Percentiles rank a stretch among this genome's conserved stretches.
Evolutionary conservation across 2,329 filamentous ascomycete genomes (phyloP).

Genomic region (Penicillium brevicompactum): DNA sequence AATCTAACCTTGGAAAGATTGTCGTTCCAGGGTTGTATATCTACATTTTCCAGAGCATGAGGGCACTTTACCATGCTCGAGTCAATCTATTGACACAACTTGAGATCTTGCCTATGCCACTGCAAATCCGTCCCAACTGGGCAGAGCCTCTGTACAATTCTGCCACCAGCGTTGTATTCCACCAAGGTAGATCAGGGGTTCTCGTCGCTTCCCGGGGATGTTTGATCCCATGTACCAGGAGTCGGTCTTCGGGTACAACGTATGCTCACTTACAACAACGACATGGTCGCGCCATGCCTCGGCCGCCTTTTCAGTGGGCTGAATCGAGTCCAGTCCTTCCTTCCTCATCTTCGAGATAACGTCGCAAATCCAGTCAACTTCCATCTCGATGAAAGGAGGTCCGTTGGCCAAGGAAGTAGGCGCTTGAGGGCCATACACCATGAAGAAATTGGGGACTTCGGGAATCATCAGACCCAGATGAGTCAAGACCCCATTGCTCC

Average conservation of each 20-base stretch:
- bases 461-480: constrained; percentile 42
- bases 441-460: constrained; percentile 49
- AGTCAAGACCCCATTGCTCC: constrained; percentile 31
- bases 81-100: background rate
- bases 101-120: background rate
- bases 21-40: no score
- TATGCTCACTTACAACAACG: constrained; percentile 44
- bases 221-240: constrained; percentile 60
- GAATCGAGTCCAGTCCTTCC: background rate
- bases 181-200: constrained; percentile 46
- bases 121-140: background rate
- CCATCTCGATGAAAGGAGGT: constrained; percentile 51
- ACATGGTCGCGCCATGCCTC: constrained; percentile 10
- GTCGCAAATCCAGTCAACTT: constrained; percentile 46
- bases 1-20: background rate
- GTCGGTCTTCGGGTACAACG: constrained; percentile 47
- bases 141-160: constrained; percentile 12
- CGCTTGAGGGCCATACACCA: constrained; percentile 54
- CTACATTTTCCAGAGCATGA: no score
- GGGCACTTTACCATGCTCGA: no score
- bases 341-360: constrained; percentile 41
- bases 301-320: constrained; percentile 2
- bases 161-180: constrained; percentile 21
- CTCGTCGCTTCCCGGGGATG: constrained; percentile 55
- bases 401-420: constrained; percentile 47